phyloP scores from a whole-genome alignment of 345 rosid genomes.

The Aethionema arabicum region DNA sequence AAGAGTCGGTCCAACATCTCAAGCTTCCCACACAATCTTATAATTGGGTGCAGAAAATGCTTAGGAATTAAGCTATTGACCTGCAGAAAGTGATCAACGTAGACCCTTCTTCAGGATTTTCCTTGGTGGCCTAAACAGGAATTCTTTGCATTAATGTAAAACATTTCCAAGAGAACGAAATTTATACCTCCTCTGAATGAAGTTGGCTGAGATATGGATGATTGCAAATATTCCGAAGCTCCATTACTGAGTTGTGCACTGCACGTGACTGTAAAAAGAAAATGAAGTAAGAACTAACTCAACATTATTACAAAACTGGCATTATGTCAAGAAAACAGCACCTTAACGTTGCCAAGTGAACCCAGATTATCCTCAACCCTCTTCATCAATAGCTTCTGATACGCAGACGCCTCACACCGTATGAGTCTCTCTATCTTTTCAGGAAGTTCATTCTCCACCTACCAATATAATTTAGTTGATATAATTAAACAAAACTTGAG shows the following conservation, averaged over 20 bases:
- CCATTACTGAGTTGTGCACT: slow-evolving; percentile 95
- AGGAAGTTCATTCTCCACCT: slow-evolving; percentile 92
- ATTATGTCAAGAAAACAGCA: slow-evolving; percentile 22
- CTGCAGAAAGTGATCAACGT: slow-evolving; percentile 41
- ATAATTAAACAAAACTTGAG: neutral
- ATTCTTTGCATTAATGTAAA: slow-evolving; percentile 12
- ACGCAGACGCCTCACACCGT: slow-evolving; percentile 92
- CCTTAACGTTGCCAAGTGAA: slow-evolving; percentile 81
- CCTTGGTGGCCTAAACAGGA: slow-evolving; percentile 5
- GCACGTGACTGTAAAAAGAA: slow-evolving; percentile 59
- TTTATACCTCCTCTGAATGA: slow-evolving; percentile 77
- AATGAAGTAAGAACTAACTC: slow-evolving; percentile 9
- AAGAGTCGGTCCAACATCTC: slow-evolving; percentile 92
- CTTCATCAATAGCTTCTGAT: slow-evolving; percentile 90
- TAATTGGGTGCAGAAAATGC: slow-evolving; percentile 77
- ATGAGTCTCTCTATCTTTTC: slow-evolving; percentile 91
- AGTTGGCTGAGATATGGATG: slow-evolving; percentile 97
- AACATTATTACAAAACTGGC: slow-evolving; percentile 9
- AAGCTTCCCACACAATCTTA: slow-evolving; percentile 93
- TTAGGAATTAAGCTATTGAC: slow-evolving; percentile 67
- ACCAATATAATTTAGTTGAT: slow-evolving; percentile 22
- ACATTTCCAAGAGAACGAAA: neutral
- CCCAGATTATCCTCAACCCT: slow-evolving; percentile 95
- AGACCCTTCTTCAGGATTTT: slow-evolving; percentile 17
- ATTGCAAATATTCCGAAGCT: slow-evolving; percentile 93